Evolutionary conservation across 2,329 filamentous ascomycete genomes (phyloP), one percentile per base, ranked within the genome.

Genomic region (Pezicula neosporulosa): DNA sequence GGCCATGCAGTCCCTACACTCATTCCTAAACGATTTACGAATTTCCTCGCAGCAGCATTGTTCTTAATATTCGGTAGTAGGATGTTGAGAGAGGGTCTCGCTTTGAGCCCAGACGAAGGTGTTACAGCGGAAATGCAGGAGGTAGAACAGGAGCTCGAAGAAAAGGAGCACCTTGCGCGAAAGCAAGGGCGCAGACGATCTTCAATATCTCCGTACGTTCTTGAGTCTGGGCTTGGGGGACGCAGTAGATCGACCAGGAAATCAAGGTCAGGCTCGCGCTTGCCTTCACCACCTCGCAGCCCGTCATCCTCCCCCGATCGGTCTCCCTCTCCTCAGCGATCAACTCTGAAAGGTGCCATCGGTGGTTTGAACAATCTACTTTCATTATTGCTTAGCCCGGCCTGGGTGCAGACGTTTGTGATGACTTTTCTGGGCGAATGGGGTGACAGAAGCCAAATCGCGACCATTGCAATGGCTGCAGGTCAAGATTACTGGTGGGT

Each of bases 401-500:
- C 92, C 1, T 99, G 94, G 94, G 94, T 99, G 13, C 93, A 97
- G 72, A 99, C 94, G 0, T 99, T 99, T 67, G 83, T 95, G 62
- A 99, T 99, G 94, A 99, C 94, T 2, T 99, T 99, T 73, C 74
- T 99, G 28, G 94, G 94, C 38, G 94, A 99, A 70, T 99, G 94
- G 94, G 94, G 94, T 51, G 94, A 99, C 66, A 85, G 94, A 60
- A 96, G 90, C 68, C 94, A 99, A 73, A 97, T 99, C 64, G 94
- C 94, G 19, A 99, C 94, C 0, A 96, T 99, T 66, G 94, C 94
- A 49, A 99, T 99, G 94, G 94, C 94, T 46, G 93, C 94, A 33
- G 94, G 94, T 18, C 90, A 96, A 70, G 94, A 99, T 68, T 99
- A 97, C 70, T 97, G 93, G 93, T 97, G 91, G 89, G 94, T 99